Percentiles rank a stretch among this genome's conserved stretches.
Evolutionary conservation across 768 basidiomycete species (phyloP).

Genomic region (Tylopilus cervinicoccineus): DNA sequence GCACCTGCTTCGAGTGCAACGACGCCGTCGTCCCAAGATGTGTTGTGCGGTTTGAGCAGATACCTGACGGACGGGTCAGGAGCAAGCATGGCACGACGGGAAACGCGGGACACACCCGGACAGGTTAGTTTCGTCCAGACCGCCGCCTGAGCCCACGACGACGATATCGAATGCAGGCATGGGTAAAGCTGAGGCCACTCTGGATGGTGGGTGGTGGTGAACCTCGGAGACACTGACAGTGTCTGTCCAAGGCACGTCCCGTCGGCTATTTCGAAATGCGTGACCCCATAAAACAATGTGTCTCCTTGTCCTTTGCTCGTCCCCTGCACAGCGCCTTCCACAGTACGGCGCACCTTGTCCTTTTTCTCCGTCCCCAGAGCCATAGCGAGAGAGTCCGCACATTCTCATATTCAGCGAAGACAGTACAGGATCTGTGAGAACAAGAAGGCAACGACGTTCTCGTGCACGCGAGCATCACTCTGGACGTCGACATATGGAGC

Average conservation of each 20-base stretch:
- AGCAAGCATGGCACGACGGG: neutral
- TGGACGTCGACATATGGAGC: neutral
- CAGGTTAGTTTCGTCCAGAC: conserved; percentile 85
- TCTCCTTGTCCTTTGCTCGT: too few relatives aligned
- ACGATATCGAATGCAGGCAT: conserved; percentile 66
- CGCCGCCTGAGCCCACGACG: conserved; percentile 83
- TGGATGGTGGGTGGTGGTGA: too few relatives aligned
- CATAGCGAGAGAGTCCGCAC: too few relatives aligned
- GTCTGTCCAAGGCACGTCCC: conserved; percentile 17
- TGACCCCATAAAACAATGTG: neutral
- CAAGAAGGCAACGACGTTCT: neutral
- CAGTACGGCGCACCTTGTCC: neutral
- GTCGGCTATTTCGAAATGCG: conserved; percentile 18
- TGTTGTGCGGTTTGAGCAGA: conserved; percentile 67
- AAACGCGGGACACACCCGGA: conserved; percentile 57
- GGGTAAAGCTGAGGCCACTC: too few relatives aligned
- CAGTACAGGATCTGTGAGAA: neutral
- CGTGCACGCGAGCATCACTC: conserved; percentile 7
- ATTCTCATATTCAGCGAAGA: neutral
- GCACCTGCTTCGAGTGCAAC: conserved; percentile 85
- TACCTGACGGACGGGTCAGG: conserved; percentile 51
- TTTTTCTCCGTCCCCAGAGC: too few relatives aligned
- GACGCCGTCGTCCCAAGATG: conserved; percentile 76
- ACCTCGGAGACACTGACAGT: too few relatives aligned
- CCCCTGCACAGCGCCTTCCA: too few relatives aligned